Evolutionary conservation across 345 rosid species (phyloP), one percentile per base, ranked within the genome.

Genomic region (Eucalyptus paniculata): DNA sequence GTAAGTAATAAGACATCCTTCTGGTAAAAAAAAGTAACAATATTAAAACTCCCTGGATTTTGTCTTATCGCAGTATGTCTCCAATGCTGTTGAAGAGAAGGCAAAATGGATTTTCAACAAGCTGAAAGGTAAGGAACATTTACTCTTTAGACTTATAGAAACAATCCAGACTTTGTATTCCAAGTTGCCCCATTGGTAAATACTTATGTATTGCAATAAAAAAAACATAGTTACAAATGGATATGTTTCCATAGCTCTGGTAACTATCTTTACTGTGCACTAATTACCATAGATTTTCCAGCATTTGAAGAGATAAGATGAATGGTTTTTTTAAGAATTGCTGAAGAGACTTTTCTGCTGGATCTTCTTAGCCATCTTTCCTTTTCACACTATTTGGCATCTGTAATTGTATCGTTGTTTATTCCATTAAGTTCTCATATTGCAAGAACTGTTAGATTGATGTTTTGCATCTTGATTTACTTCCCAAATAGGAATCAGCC

Each of bases 61-160:
- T 17, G 54, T 88, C 62, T 40, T 86, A 54, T 90, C 90, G 90
- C 97, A 98, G 99, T 93, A 94, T 86, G 91, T 98, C 93, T 98
- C 99, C 37, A 96, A 83, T 89, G 94, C 99, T 16, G 98, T 98
- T 86, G 99, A 97, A 93, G 99, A 98, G 94, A 97, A 98, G 93
- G 99, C 99, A 30, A 98, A 95, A 93, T 97, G 99, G 99, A 89
- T 98, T 88, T 97, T 98, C 94, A 97, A 95, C 97, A 97, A 96
- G 94, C 96, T 97, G 88, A 97, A 96, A 95, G 99, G 99, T 97
- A 90, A 18, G 40, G 23, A 86, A 47, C 45, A 60, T 85, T 87
- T 89, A 30, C 51, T 81, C 50, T 45, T 65, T 47, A 24, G 19
- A 47, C 44, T 30, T 28, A 50, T 23, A 23, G 47, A 56, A 88